phyloP scores from a whole-genome alignment of 345 rosid genomes.

The Cardiospermum halicacabum region DNA sequence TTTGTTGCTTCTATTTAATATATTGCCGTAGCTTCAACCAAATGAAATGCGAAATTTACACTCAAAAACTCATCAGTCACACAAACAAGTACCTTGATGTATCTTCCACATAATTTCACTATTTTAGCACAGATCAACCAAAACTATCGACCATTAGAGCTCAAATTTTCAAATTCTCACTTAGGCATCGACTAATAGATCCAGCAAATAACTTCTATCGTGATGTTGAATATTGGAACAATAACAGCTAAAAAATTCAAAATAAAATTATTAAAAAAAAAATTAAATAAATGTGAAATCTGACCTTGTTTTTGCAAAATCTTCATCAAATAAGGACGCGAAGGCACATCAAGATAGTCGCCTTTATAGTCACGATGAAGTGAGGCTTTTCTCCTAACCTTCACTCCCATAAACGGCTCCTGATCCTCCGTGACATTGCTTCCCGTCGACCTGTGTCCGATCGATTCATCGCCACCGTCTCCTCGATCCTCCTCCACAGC shows the following conservation, averaged over 20 bases:
- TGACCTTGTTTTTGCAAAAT: conserved; percentile 84
- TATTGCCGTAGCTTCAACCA: background rate
- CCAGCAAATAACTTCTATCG: background rate
- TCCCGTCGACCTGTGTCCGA: conserved; percentile 30
- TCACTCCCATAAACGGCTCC: conserved; percentile 81
- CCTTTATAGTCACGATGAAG: conserved; percentile 72
- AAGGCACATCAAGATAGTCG: conserved; percentile 75
- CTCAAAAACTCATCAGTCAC: background rate
- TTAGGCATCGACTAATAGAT: background rate
- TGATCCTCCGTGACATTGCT: conserved; percentile 60
- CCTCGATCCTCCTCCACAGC: too few species aligned
- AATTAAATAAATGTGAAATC: background rate
- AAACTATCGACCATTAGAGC: background rate
- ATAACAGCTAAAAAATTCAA: background rate
- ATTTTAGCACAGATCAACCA: background rate
- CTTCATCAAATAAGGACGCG: conserved; percentile 63
- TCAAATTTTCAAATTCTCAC: background rate
- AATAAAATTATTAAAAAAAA: background rate
- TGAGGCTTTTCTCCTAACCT: conserved; percentile 81
- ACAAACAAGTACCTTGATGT: background rate
- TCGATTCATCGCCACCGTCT: conserved; percentile 19
- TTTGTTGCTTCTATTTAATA: background rate
- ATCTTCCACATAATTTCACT: background rate
- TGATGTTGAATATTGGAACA: background rate
- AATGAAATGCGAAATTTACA: background rate